Percentiles rank a stretch among this genome's conserved stretches.
phyloP scores from a whole-genome alignment of 192 early-diverging fungal genomes.

The Backusella psychrophila region DNA sequence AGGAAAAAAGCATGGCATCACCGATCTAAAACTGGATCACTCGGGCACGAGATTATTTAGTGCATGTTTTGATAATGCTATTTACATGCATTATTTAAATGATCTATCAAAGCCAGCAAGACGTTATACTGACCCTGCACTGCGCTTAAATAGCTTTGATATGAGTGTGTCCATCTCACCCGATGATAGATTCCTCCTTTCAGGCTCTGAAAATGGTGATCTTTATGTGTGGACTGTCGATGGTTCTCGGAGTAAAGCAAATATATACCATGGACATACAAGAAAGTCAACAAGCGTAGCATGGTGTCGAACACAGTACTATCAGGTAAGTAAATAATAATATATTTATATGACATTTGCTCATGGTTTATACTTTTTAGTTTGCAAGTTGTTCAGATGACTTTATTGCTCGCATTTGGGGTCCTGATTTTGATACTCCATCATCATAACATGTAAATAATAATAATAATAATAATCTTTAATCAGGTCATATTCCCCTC shows the following conservation, averaged over 20 bases:
- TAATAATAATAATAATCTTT: neutral
- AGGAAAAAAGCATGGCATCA: constrained; percentile 46
- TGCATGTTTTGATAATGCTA: constrained; percentile 66
- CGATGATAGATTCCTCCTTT: constrained; percentile 67
- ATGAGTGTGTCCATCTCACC: constrained; percentile 67
- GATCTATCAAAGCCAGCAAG: constrained; percentile 47
- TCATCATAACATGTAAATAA: neutral
- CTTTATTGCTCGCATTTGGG: constrained; percentile 73
- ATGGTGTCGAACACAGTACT: constrained; percentile 58
- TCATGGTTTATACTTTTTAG: constrained; percentile 32
- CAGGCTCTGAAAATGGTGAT: constrained; percentile 63
- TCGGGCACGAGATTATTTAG: constrained; percentile 68
- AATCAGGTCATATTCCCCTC: too few species aligned
- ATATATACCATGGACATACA: constrained; percentile 62
- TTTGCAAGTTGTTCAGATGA: constrained; percentile 80
- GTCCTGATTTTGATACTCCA: neutral
- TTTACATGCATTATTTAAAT: constrained; percentile 70
- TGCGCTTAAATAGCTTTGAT: constrained; percentile 65
- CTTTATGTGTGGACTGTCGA: constrained; percentile 75
- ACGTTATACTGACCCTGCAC: constrained; percentile 54
- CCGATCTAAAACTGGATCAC: constrained; percentile 62
- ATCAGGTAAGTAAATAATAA: constrained; percentile 39
- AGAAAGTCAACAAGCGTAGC: constrained; percentile 71
- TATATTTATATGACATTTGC: too few species aligned
- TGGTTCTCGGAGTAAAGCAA: constrained; percentile 39